Percentiles rank a stretch among this genome's conserved stretches.
phyloP scores from a whole-genome alignment of 306 rosid species.

The Quercus dentata region DNA sequence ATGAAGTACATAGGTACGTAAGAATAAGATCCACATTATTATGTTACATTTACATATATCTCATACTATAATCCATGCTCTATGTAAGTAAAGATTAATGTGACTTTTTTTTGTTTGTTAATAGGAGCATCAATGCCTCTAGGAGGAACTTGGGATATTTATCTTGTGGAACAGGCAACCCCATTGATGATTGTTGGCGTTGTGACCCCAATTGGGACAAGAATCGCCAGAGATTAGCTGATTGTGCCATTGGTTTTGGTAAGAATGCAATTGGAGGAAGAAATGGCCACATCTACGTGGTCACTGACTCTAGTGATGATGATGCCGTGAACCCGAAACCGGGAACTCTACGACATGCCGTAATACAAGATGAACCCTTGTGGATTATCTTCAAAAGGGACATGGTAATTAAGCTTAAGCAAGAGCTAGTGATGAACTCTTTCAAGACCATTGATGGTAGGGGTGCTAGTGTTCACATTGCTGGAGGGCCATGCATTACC shows the following conservation, averaged over 20 bases:
- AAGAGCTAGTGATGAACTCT: conserved; percentile 80
- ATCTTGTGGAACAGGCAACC: conserved; percentile 80
- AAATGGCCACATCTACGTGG: conserved; percentile 61
- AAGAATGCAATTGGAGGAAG: conserved; percentile 77
- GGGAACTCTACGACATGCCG: conserved; percentile 67
- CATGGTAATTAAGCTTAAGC: conserved; percentile 59
- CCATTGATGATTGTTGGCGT: conserved; percentile 92
- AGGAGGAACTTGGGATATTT: conserved; percentile 73
- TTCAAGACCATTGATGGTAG: conserved; percentile 90
- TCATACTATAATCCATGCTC: background rate
- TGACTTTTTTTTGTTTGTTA: background rate
- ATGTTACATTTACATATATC: background rate
- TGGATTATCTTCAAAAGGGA: conserved; percentile 88
- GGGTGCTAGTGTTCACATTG: conserved; percentile 86
- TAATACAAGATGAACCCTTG: conserved; percentile 79
- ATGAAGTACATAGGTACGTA: conserved; percentile 66
- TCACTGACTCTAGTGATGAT: conserved; percentile 65
- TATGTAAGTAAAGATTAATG: background rate
- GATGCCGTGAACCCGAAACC: conserved; percentile 65
- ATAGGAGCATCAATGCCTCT: conserved; percentile 67
- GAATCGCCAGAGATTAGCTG: conserved; percentile 74
- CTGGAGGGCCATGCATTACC: conserved; percentile 71
- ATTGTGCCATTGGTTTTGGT: conserved; percentile 87
- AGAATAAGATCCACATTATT: background rate
- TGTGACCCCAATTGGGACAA: conserved; percentile 71